Percentiles rank a stretch among this genome's conserved stretches.
Conservation (phyloP, 164 flowering plant genomes). For the Piper betle region DNA sequence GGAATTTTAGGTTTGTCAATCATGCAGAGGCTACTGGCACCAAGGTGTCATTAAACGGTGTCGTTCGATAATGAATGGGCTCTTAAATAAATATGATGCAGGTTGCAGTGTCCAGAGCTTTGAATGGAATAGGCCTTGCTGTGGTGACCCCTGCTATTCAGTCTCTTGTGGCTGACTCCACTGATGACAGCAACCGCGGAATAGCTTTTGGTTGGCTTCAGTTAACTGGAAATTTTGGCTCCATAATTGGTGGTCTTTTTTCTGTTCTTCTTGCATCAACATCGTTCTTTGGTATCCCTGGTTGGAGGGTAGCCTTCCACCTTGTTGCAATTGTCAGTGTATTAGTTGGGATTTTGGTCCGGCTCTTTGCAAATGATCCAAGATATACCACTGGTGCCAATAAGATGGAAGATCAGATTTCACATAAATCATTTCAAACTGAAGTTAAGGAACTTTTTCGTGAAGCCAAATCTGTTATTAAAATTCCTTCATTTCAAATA, state of each 20-base stretch:
- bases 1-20: not conserved
- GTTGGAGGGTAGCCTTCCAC: conserved; percentile 85
- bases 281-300: conserved; percentile 64
- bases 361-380: conserved; percentile 61
- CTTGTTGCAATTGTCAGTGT: conserved; percentile 66
- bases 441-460: conserved; percentile 45
- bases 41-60: not conserved
- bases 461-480: conserved; percentile 70
- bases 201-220: conserved; percentile 92
- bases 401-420: conserved; percentile 8
- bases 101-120: conserved; percentile 78
- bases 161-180: conserved; percentile 90
- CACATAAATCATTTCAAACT: conserved; percentile 23
- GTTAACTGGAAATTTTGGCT: conserved; percentile 61
- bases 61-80: no score
- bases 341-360: conserved; percentile 48
- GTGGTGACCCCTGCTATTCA: conserved; percentile 80
- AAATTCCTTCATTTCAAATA: conserved; percentile 70
- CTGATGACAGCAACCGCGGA: conserved; percentile 70
- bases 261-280: conserved; percentile 62
- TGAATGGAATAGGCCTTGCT: conserved; percentile 92
- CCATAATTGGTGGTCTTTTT: conserved; percentile 68
- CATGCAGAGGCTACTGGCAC: not conserved
- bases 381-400: conserved; percentile 24
- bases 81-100: conserved; percentile 8